Evolutionary conservation across 2,329 filamentous ascomycete species (phyloP).

Genomic region (Hypoxylon sp.): DNA sequence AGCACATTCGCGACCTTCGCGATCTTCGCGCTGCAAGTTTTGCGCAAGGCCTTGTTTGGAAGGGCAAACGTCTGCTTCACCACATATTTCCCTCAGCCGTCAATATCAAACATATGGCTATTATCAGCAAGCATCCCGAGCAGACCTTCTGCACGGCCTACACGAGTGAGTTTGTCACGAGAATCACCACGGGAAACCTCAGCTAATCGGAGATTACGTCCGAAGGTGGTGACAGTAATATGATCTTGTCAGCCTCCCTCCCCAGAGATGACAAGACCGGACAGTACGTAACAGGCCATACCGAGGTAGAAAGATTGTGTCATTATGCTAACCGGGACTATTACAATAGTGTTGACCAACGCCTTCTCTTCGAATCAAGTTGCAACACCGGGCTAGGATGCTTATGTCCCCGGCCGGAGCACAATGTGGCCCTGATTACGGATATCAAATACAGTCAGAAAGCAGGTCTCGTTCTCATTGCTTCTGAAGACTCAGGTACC

Average conservation of each 20-base stretch:
- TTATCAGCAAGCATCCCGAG: constrained; percentile 58
- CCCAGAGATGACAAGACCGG: constrained; percentile 58
- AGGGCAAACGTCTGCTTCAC: constrained; percentile 52
- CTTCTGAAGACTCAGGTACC: not conserved
- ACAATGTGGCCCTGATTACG: constrained; percentile 48
- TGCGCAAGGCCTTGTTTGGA: constrained; percentile 57
- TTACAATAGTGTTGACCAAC: constrained; percentile 40
- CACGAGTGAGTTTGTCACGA: constrained; percentile 58
- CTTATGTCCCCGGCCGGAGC: not conserved
- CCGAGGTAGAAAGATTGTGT: constrained; percentile 3
- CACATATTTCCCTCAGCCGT: no score
- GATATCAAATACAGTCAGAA: constrained; percentile 64
- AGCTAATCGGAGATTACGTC: constrained; percentile 32
- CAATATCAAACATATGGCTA: constrained; percentile 60
- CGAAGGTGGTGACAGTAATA: constrained; percentile 49
- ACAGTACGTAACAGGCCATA: constrained; percentile 51
- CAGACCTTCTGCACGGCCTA: constrained; percentile 60
- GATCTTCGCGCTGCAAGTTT: constrained; percentile 57
- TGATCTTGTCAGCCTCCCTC: constrained; percentile 60
- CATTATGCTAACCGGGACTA: constrained; percentile 6
- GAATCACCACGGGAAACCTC: not conserved
- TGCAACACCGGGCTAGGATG: not conserved
- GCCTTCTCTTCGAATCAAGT: not conserved
- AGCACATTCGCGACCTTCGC: constrained; percentile 47
- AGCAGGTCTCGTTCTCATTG: constrained; percentile 58